phyloP scores from a whole-genome alignment of 2,329 filamentous ascomycete genomes.

The Penicillium fuscoglaucum region DNA sequence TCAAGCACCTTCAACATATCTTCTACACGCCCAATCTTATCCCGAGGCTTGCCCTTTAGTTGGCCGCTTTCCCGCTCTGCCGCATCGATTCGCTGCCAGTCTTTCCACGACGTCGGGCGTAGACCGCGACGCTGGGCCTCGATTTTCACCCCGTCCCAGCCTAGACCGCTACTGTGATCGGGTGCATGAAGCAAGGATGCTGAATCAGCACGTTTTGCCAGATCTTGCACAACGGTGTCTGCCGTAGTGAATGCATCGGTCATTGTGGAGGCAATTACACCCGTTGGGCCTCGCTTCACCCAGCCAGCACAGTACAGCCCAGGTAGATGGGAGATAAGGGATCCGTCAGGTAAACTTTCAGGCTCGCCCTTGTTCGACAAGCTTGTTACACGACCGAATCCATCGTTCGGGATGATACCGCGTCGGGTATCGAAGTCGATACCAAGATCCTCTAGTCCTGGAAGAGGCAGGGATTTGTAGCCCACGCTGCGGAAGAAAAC shows the following conservation, averaged over 20 bases:
- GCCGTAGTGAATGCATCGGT: slow-evolving; percentile 87
- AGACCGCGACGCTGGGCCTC: slow-evolving; percentile 60
- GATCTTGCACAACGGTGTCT: slow-evolving; percentile 80
- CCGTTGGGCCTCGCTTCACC: slow-evolving; percentile 93
- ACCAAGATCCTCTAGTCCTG: slow-evolving; percentile 69
- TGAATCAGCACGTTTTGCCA: slow-evolving; percentile 46
- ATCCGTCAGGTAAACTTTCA: slow-evolving; percentile 32
- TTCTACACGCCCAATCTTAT: slow-evolving; percentile 60
- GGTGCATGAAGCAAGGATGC: slow-evolving; percentile 51
- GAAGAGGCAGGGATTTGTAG: slow-evolving; percentile 78
- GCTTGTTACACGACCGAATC: slow-evolving; percentile 67
- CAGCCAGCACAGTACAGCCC: slow-evolving; percentile 93
- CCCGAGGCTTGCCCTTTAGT: slow-evolving; percentile 71
- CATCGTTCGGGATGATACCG: slow-evolving; percentile 82
- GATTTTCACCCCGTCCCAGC: slow-evolving; percentile 74
- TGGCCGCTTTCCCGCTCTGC: slow-evolving; percentile 69
- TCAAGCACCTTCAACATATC: slow-evolving; percentile 57
- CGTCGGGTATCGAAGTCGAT: slow-evolving; percentile 73
- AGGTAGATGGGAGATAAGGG: slow-evolving; percentile 55
- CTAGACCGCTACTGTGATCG: slow-evolving; percentile 49
- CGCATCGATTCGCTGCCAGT: slow-evolving; percentile 84
- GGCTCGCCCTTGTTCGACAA: slow-evolving; percentile 29
- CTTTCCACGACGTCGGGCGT: slow-evolving; percentile 72
- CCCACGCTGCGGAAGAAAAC: slow-evolving; percentile 92
- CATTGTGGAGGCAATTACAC: slow-evolving; percentile 96